These are phyloP conservation scores for Cercophora newfieldiana DNA, from an alignment of 495 filamentous ascomycete genomes.

Conservation along the genomic window DNA sequence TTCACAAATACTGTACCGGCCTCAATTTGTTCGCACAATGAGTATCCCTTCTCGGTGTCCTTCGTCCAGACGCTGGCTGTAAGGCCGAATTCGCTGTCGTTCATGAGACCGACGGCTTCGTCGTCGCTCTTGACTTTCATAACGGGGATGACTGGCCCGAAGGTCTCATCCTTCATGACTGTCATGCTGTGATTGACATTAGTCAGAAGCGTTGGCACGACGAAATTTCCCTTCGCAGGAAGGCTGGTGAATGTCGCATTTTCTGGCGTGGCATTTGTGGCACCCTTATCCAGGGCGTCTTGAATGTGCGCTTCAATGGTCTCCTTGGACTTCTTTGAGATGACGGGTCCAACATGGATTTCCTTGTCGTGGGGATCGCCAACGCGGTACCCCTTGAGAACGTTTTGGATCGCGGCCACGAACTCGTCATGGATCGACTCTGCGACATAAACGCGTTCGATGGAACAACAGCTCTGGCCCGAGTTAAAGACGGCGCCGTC, in stretches of 20 bases:
- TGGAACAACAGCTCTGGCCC: conserved; percentile 91
- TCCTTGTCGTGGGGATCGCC: conserved; percentile 77
- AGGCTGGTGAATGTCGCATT: conserved; percentile 71
- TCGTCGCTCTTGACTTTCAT: conserved; percentile 86
- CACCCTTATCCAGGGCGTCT: conserved; percentile 83
- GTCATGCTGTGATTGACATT: conserved; percentile 82
- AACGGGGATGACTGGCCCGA: conserved; percentile 90
- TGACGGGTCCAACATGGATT: conserved; percentile 86
- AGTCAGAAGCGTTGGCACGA: conserved; percentile 80
- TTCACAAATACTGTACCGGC: conserved; percentile 98
- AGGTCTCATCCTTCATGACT: conserved; percentile 95
- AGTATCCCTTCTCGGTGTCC: conserved; percentile 73
- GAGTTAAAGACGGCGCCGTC: conserved; percentile 96
- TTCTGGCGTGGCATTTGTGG: conserved; percentile 76
- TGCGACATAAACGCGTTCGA: conserved; percentile 91
- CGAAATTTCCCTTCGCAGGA: conserved; percentile 75
- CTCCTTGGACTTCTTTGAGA: conserved; percentile 72
- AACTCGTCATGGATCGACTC: conserved; percentile 80
- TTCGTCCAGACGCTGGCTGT: conserved; percentile 99
- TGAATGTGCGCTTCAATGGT: conserved; percentile 78
- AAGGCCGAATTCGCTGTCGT: conserved; percentile 90
- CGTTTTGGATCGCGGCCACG: conserved; percentile 71
- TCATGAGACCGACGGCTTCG: conserved; percentile 86
- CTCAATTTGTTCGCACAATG: conserved; percentile 77
- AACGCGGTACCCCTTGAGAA: conserved; percentile 84